phyloP scores from a whole-genome alignment of 2,329 filamentous ascomycete genomes.

The Diaporthe sp. region DNA sequence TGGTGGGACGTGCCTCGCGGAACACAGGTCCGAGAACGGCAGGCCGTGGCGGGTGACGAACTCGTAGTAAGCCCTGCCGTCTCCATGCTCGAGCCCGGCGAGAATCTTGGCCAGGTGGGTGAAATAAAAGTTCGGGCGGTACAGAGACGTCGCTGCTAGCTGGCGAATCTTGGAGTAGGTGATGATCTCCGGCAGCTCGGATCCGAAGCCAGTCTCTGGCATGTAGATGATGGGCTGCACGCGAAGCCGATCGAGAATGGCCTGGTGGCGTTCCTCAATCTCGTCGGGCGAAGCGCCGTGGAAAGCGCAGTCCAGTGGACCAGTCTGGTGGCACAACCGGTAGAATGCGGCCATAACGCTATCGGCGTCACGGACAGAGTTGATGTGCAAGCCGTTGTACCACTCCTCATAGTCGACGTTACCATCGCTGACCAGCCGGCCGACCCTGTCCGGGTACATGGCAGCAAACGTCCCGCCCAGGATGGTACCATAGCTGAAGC shows the following conservation, averaged over 20 bases:
- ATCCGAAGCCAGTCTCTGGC: constrained; percentile 46
- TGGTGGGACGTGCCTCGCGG: constrained; percentile 47
- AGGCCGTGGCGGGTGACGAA: constrained; percentile 43
- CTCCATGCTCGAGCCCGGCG: constrained; percentile 56
- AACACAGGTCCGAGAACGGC: constrained; percentile 46
- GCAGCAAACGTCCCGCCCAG: constrained; percentile 65
- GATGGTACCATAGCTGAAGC: constrained; percentile 67
- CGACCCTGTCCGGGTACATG: constrained; percentile 64
- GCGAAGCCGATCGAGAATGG: constrained; percentile 56
- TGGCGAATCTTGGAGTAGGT: constrained; percentile 62
- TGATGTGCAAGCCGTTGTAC: constrained; percentile 58
- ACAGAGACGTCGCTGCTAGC: constrained; percentile 57
- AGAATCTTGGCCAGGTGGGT: constrained; percentile 57
- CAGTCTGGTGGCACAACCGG: constrained; percentile 64
- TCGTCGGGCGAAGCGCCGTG: constrained; percentile 51
- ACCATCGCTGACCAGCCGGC: constrained; percentile 63
- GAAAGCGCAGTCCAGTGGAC: constrained; percentile 61
- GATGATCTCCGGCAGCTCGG: constrained; percentile 61
- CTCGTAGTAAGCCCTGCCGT: constrained; percentile 59
- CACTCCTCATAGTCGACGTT: constrained; percentile 69
- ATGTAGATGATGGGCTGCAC: constrained; percentile 57
- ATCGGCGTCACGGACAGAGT: constrained; percentile 67
- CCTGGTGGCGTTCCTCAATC: constrained; percentile 54
- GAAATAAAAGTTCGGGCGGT: constrained; percentile 59
- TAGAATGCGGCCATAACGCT: constrained; percentile 66